These are phyloP conservation scores for Falciphora oryzae DNA, from an alignment of 2,329 filamentous ascomycete genomes.

Conservation along the genomic window DNA sequence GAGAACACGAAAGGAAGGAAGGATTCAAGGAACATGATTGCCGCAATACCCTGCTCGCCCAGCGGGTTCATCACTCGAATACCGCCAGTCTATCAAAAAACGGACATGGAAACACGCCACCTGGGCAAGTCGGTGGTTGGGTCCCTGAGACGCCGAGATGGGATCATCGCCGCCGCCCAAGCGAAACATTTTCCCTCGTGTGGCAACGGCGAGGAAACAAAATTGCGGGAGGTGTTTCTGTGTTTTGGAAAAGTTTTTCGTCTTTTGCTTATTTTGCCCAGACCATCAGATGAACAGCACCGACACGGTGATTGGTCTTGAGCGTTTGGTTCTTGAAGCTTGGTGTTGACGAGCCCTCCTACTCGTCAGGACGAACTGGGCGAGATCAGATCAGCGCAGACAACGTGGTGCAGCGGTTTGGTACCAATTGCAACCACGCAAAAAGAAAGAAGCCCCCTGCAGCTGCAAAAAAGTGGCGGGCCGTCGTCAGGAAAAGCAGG, in stretches of 20 bases:
- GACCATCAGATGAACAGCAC: neutral
- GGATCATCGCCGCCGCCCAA: neutral
- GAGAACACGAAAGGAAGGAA: neutral
- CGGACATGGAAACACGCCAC: neutral
- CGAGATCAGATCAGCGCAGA: too few species aligned
- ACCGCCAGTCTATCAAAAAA: neutral
- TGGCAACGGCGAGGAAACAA: neutral
- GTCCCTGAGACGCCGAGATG: neutral
- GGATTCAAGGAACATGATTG: neutral
- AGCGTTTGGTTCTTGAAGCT: neutral
- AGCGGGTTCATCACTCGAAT: neutral
- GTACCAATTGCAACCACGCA: too few species aligned
- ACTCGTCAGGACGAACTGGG: neutral
- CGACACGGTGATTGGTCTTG: neutral
- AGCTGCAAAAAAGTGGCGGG: neutral
- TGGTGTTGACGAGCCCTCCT: neutral
- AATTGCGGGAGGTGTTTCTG: neutral
- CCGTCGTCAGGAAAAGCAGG: too few species aligned
- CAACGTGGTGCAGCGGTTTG: too few species aligned
- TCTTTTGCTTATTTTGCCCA: neutral
- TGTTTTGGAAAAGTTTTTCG: neutral
- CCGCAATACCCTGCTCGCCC: neutral
- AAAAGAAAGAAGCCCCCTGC: neutral
- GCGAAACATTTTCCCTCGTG: neutral
- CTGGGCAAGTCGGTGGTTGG: neutral